A percentile compares a stretch with the other conserved stretches of the same genome.
These are phyloP conservation scores for Chenopodium formosanum DNA, from an alignment of 148 eudicot genomes.

Conservation along the genomic window DNA sequence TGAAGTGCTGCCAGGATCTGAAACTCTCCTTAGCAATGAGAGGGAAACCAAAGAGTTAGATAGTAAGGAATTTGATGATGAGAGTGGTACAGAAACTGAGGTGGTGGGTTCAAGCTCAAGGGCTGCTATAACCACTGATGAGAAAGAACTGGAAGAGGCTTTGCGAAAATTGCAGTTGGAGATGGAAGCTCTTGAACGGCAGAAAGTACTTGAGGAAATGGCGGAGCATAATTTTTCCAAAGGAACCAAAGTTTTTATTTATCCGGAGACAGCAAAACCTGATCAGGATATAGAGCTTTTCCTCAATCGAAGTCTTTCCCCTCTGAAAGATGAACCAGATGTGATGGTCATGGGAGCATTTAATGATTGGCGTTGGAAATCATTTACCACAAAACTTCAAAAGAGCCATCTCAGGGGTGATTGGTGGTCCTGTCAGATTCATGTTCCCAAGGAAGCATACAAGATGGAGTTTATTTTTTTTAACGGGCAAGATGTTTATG, in stretches of 20 bases:
- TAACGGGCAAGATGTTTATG: conserved; percentile 83
- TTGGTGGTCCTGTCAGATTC: conserved; percentile 93
- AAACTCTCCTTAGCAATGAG: not conserved
- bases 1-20: not conserved
- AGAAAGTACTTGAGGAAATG: conserved; percentile 57
- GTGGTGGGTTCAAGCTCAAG: conserved; percentile 11
- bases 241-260: conserved; percentile 64
- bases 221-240: conserved; percentile 56
- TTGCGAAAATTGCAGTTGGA: conserved; percentile 51
- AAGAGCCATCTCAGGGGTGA: conserved; percentile 75
- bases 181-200: conserved; percentile 56
- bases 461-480: conserved; percentile 80
- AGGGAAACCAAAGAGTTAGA: not conserved
- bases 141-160: conserved; percentile 43
- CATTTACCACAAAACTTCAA: conserved; percentile 61
- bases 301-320: conserved; percentile 70
- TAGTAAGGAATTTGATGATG: conserved; percentile 1
- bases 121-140: conserved; percentile 20
- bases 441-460: conserved; percentile 88
- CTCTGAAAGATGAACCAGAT: conserved; percentile 62
- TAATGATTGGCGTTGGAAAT: conserved; percentile 93
- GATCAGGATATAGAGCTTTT: conserved; percentile 67
- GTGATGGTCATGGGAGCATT: conserved; percentile 86
- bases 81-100: conserved; percentile 20
- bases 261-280: conserved; percentile 68